These are phyloP conservation scores for Moesziomyces antarcticus DNA, from an alignment of 1,284 basidiomycete species.

Conservation along the genomic window DNA sequence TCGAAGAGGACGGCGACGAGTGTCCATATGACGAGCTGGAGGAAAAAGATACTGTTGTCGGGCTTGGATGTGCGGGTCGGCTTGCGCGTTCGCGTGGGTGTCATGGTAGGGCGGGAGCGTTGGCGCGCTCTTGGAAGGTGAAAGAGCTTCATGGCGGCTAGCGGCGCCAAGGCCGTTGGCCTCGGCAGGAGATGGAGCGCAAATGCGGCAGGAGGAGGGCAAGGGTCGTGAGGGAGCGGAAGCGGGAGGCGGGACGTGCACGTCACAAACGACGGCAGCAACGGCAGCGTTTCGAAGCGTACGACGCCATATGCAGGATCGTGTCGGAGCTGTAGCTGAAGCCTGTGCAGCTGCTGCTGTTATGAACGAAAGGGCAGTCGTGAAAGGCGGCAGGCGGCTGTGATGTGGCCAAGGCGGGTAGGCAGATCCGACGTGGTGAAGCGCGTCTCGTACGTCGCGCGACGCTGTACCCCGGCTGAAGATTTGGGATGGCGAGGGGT, in stretches of 20 bases:
- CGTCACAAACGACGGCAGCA: slow-evolving; percentile 6
- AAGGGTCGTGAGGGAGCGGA: not conserved
- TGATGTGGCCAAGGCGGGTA: too few species aligned
- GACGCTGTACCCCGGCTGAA: not conserved
- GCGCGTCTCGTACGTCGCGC: not conserved
- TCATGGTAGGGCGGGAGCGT: slow-evolving; percentile 3
- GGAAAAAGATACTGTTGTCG: slow-evolving; percentile 11
- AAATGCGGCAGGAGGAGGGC: not conserved
- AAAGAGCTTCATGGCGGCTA: slow-evolving; percentile 22
- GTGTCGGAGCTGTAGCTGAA: not conserved
- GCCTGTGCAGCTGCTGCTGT: not conserved
- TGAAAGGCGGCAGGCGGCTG: too few species aligned
- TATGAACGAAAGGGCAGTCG: too few species aligned
- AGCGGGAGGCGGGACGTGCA: not conserved
- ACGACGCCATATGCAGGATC: slow-evolving; percentile 9
- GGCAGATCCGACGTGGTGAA: too few species aligned
- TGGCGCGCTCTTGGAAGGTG: slow-evolving; percentile 27
- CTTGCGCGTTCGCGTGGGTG: not conserved
- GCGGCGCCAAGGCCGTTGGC: slow-evolving; percentile 26
- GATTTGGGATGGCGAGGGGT: not conserved
- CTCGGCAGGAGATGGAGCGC: not conserved
- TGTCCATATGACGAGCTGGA: slow-evolving; percentile 38
- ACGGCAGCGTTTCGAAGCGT: not conserved
- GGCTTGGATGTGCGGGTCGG: not conserved
- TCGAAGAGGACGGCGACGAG: slow-evolving; percentile 29